Conservation (phyloP, 2,329 filamentous ascomycete genomes). For the Colletotrichum brevisporum region DNA sequence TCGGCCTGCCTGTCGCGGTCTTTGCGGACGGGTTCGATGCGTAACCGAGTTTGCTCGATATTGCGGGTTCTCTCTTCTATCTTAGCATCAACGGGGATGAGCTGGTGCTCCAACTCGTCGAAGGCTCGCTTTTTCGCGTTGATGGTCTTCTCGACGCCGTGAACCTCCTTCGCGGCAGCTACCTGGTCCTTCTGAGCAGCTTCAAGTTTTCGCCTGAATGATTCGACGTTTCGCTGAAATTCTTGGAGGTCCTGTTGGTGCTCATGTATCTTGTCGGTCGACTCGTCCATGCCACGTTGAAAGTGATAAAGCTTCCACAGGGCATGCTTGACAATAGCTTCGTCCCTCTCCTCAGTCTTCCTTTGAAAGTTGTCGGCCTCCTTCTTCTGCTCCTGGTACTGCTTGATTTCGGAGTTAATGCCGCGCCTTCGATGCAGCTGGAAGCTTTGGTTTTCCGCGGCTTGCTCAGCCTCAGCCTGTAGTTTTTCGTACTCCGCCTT, state of each 20-base stretch:
- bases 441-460: slow-evolving; percentile 88
- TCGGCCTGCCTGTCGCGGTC: slow-evolving; percentile 81
- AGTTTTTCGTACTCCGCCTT: slow-evolving; percentile 93
- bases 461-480: slow-evolving; percentile 88
- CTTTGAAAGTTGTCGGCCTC: slow-evolving; percentile 94
- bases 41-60: slow-evolving; percentile 75
- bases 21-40: slow-evolving; percentile 79
- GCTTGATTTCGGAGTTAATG: slow-evolving; percentile 98
- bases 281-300: slow-evolving; percentile 93
- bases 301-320: slow-evolving; percentile 98
- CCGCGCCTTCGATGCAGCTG: slow-evolving; percentile 91
- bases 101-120: slow-evolving; percentile 85
- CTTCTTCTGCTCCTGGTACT: slow-evolving; percentile 96
- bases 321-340: slow-evolving; percentile 92
- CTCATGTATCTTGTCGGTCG: slow-evolving; percentile 89
- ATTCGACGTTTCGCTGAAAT: slow-evolving; percentile 87
- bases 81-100: slow-evolving; percentile 94
- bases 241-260: slow-evolving; percentile 97
- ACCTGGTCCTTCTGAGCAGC: slow-evolving; percentile 87
- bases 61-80: slow-evolving; percentile 83
- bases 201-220: slow-evolving; percentile 85
- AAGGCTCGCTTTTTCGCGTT: slow-evolving; percentile 88
- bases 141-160: slow-evolving; percentile 87
- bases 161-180: slow-evolving; percentile 80
- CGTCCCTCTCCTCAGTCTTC: slow-evolving; percentile 91